These are phyloP conservation scores for Multifurca ochricompacta DNA, from an alignment of 768 basidiomycete genomes.

Conservation along the genomic window DNA sequence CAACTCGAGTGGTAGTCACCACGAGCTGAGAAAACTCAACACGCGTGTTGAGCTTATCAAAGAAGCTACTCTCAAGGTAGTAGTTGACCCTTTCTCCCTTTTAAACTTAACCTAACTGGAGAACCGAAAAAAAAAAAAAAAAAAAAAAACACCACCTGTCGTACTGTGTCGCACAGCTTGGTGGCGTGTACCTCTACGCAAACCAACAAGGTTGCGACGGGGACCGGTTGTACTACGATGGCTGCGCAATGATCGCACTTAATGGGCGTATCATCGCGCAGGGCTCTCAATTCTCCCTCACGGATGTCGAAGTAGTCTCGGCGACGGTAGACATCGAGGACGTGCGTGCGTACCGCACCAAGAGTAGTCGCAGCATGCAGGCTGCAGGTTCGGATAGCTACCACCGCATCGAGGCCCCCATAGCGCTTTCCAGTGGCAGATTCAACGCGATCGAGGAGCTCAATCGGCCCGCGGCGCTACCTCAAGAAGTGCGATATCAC, in stretches of 20 bases:
- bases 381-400: conserved; percentile 71
- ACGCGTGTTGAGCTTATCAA: conserved; percentile 90
- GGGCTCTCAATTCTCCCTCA: conserved; percentile 92
- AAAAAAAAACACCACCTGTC: background rate
- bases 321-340: conserved; percentile 98
- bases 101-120: too few species aligned
- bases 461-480: conserved; percentile 19
- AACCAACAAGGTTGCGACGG: conserved; percentile 99
- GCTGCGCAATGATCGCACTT: conserved; percentile 91
- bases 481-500: conserved; percentile 62
- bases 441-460: conserved; percentile 46
- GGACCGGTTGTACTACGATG: conserved; percentile 96
- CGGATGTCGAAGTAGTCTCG: conserved; percentile 92
- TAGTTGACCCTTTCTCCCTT: background rate
- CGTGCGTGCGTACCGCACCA: conserved; percentile 82
- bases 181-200: conserved; percentile 95
- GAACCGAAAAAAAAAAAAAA: too few species aligned
- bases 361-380: conserved; percentile 83
- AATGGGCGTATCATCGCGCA: conserved; percentile 92
- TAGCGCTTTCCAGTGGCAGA: conserved; percentile 69
- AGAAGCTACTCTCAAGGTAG: conserved; percentile 91
- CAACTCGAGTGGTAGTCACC: conserved; percentile 97
- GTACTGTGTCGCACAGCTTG: conserved; percentile 50
- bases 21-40: conserved; percentile 94
- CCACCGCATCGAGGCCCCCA: conserved; percentile 73